These are phyloP conservation scores for Salvia sclarea DNA, from an alignment of 305 asterid species.

Conservation along the genomic window DNA sequence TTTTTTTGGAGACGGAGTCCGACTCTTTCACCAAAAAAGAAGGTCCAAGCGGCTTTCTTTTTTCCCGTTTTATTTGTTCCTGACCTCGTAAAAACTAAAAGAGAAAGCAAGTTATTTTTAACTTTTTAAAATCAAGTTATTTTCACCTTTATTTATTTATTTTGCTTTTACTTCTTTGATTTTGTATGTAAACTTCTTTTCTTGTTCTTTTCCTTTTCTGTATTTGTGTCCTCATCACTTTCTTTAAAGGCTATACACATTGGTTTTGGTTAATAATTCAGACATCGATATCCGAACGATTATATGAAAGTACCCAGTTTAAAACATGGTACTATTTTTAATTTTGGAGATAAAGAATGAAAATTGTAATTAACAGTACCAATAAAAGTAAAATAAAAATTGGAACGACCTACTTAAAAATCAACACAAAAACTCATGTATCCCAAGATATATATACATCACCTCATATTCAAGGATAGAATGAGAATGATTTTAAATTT, in stretches of 20 bases:
- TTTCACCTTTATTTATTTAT: conserved; percentile 44
- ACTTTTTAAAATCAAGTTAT: conserved; percentile 34
- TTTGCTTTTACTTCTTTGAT: conserved; percentile 27
- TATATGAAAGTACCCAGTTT: neutral
- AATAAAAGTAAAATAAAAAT: neutral
- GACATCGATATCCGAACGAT: neutral
- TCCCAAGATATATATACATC: no score
- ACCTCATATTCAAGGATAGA: no score
- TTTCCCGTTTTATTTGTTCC: conserved; percentile 19
- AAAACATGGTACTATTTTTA: neutral
- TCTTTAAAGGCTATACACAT: neutral
- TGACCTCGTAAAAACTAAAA: conserved; percentile 45
- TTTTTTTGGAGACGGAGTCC: no score
- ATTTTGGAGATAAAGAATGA: neutral
- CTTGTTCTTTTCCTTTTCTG: neutral
- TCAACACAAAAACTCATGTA: neutral
- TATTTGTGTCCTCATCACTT: conserved; percentile 2
- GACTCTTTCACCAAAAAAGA: no score
- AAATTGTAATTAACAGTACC: neutral
- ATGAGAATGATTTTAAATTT: no score
- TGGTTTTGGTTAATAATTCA: neutral
- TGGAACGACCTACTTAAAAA: neutral
- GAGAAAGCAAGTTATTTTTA: conserved; percentile 42
- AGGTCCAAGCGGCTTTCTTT: conserved; percentile 17
- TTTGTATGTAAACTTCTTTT: neutral